Conservation (phyloP, 495 filamentous ascomycete species). For the Aspergillus coremiiformis region DNA sequence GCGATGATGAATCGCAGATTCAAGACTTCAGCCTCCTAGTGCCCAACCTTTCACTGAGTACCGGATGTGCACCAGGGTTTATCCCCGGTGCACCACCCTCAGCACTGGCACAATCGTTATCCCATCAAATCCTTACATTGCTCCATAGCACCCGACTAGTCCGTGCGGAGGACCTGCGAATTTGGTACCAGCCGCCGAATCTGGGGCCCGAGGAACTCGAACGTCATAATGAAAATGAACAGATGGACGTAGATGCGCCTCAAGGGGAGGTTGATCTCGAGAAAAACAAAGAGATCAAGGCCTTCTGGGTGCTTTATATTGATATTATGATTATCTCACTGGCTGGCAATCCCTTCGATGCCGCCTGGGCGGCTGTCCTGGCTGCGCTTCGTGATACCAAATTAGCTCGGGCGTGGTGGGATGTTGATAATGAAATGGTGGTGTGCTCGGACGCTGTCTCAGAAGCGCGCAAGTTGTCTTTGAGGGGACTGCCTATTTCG, state of each 20-base stretch:
- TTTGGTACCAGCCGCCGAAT: slow-evolving; percentile 55
- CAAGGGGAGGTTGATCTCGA: slow-evolving; percentile 10
- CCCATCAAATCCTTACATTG: slow-evolving; percentile 66
- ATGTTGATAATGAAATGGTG: slow-evolving; percentile 68
- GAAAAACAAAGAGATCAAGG: slow-evolving; percentile 53
- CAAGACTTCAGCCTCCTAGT: slow-evolving; percentile 67
- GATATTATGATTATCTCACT: slow-evolving; percentile 84
- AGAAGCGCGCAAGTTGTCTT: slow-evolving; percentile 43
- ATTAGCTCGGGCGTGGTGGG: slow-evolving; percentile 80
- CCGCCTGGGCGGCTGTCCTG: slow-evolving; percentile 75
- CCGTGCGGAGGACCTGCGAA: slow-evolving; percentile 52
- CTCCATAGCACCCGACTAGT: slow-evolving; percentile 63
- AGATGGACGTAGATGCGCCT: slow-evolving; percentile 35
- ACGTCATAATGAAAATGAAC: slow-evolving; percentile 35
- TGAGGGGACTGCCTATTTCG: slow-evolving; percentile 58
- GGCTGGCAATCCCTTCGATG: slow-evolving; percentile 86
- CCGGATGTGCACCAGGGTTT: slow-evolving; percentile 79
- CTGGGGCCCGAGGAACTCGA: slow-evolving; percentile 26
- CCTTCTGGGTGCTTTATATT: slow-evolving; percentile 91
- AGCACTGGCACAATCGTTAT: slow-evolving; percentile 71
- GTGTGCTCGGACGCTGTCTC: slow-evolving; percentile 57
- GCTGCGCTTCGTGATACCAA: slow-evolving; percentile 73
- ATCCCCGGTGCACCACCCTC: slow-evolving; percentile 77
- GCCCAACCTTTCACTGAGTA: slow-evolving; percentile 84
- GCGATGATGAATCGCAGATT: slow-evolving; percentile 50